A percentile compares a stretch with the other conserved stretches of the same genome.
Evolutionary conservation across 1,284 basidiomycete genomes (phyloP).

Genomic region (Golubevia sp.): DNA sequence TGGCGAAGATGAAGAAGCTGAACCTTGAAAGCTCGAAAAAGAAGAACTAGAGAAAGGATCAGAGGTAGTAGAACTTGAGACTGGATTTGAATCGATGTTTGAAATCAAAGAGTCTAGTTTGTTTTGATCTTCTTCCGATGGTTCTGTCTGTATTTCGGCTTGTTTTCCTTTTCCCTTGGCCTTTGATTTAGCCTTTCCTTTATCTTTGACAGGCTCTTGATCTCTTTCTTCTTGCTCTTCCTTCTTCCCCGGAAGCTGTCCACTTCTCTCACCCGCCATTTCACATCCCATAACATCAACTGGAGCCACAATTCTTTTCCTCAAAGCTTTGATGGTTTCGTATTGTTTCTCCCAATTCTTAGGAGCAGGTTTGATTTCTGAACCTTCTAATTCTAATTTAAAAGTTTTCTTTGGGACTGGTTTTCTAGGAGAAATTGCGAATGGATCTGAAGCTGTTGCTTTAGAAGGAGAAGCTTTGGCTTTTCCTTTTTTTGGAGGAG

Average conservation of each 20-base stretch:
- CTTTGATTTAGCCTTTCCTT: too few relatives aligned
- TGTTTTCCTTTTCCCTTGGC: too few relatives aligned
- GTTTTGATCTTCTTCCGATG: too few relatives aligned
- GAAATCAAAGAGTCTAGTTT: too few relatives aligned
- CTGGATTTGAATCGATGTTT: too few relatives aligned
- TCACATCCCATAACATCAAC: conserved; percentile 62
- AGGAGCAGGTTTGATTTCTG: conserved; percentile 32
- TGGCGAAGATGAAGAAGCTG: too few relatives aligned
- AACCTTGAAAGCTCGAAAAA: too few relatives aligned
- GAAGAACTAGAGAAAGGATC: too few relatives aligned
- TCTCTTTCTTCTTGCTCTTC: conserved; percentile 28
- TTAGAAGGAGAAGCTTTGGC: background rate
- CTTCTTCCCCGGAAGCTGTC: conserved; percentile 22
- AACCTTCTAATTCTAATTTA: conserved; percentile 49
- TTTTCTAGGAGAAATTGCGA: conserved; percentile 33
- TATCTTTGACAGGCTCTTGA: conserved; percentile 8
- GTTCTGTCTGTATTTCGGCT: too few relatives aligned
- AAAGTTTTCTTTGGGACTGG: conserved; percentile 24
- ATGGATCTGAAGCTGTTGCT: conserved; percentile 5
- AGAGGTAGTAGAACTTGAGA: too few relatives aligned
- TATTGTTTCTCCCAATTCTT: conserved; percentile 35
- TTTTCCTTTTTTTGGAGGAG: background rate
- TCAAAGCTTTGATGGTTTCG: conserved; percentile 27
- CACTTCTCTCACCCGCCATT: conserved; percentile 38
- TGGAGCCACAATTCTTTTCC: conserved; percentile 46